Percentiles rank a stretch among this genome's conserved stretches.
Evolutionary conservation across 306 rosid species (phyloP).

Genomic region (Potentilla sterilis): DNA sequence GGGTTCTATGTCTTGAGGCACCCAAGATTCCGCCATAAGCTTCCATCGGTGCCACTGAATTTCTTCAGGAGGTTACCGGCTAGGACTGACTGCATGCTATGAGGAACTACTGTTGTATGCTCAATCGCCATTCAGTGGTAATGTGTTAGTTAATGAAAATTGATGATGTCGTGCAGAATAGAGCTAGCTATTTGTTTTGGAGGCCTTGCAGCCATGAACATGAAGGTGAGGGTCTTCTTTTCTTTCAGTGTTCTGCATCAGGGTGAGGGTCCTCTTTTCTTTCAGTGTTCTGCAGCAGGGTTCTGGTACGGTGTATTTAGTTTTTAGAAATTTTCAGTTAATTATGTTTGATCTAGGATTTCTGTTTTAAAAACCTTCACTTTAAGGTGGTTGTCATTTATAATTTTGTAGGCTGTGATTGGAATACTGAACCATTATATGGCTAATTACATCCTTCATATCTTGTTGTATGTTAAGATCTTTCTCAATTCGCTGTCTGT

Average conservation of each 20-base stretch:
- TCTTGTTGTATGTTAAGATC: not conserved
- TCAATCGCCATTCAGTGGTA: slow-evolving; percentile 11
- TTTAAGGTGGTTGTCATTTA: slow-evolving; percentile 35
- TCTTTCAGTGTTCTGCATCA: slow-evolving; percentile 23
- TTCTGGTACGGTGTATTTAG: slow-evolving; percentile 28
- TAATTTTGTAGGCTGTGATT: slow-evolving; percentile 63
- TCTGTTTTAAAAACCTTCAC: slow-evolving; percentile 27
- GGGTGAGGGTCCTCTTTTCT: not conserved
- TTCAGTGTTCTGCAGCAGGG: slow-evolving; percentile 23
- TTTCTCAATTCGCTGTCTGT: not conserved
- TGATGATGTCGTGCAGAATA: slow-evolving; percentile 30
- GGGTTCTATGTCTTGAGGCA: slow-evolving; percentile 90
- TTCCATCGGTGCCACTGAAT: slow-evolving; percentile 91
- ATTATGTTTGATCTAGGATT: slow-evolving; percentile 37
- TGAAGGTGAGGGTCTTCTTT: not conserved
- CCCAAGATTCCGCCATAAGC: slow-evolving; percentile 96
- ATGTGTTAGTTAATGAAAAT: slow-evolving; percentile 23
- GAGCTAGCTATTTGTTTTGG: slow-evolving; percentile 28
- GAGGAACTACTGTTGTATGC: slow-evolving; percentile 29
- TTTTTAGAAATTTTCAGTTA: slow-evolving; percentile 36
- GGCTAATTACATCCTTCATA: slow-evolving; percentile 24
- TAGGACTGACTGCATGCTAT: slow-evolving; percentile 95
- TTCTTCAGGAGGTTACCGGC: slow-evolving; percentile 98
- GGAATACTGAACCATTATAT: slow-evolving; percentile 35
- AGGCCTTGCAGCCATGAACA: slow-evolving; percentile 29